Base-by-base conservation (phyloP, 805 yeast species). In the Metschnikowia peoriensis region DNA sequence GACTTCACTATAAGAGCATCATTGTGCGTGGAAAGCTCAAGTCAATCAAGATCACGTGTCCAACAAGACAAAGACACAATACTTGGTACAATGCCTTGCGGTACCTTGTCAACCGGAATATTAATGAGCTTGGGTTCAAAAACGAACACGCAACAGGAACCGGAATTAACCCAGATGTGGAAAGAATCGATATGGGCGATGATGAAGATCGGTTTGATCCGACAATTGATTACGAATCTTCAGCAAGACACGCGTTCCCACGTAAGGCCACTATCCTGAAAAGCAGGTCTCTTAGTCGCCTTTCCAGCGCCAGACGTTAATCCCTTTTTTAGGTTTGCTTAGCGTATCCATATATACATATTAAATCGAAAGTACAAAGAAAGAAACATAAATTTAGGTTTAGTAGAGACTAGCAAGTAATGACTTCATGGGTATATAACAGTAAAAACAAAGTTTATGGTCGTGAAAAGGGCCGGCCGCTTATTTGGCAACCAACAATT, bases 21-120 rank as follows among this genome's bases (percentile, higher is more conserved):
- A 67, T 92, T 46, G 82, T 94, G 39, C 85, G 79, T 52, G 84
- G 96, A 2, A 81, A 81, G 47, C 81, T 81, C 41, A 81, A 86
- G 49, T 72, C 82, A 4, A 71, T 93, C 59, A 89, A 85, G 69
- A 74, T 93, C 49, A 93, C 98, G 0, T 92, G 97, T 70, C 85
- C 94, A 7, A 88, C 90, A 1, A 80, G 94, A 64, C 86, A 85
- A 58, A 82, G 97, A 42, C 98, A 93, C 67, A 89, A 89, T 63
- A 84, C 90, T 39, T 93, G 99, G 99, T 86, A 78, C 67, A 86
- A 89, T 62, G 88, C 97, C 0, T 73, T 93, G 55, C 79, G 87
- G 49, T 92, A 87, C 64, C 70, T 92, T 70, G 71, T 90, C 38
- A 85, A 84, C 64, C 74, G 88, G 64, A 83, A 78, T 54, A 70